Conservation (phyloP, 768 basidiomycete genomes). For the Hericium erinaceus region DNA sequence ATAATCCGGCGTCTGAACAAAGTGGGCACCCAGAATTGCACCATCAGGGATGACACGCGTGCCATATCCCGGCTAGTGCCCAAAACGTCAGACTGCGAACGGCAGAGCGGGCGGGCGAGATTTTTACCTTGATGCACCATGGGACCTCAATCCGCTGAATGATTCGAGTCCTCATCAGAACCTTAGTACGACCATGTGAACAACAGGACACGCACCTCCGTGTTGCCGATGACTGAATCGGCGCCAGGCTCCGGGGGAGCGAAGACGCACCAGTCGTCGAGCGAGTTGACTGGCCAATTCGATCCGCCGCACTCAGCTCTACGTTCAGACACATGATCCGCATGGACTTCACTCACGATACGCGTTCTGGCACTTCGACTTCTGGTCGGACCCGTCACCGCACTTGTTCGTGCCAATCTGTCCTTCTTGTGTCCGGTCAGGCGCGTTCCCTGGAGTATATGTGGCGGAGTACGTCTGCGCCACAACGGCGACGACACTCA, state of each 20-base stretch:
- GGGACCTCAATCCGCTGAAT: conserved; percentile 38
- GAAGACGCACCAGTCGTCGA: conserved; percentile 50
- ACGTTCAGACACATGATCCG: neutral
- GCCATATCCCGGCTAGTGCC: conserved; percentile 42
- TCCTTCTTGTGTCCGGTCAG: neutral
- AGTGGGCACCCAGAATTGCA: conserved; percentile 54
- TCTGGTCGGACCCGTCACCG: neutral
- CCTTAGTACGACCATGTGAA: too few relatives aligned
- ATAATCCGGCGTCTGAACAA: conserved; percentile 67
- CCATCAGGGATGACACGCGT: conserved; percentile 65
- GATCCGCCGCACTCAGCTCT: neutral
- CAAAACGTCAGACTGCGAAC: neutral
- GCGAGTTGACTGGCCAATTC: conserved; percentile 38
- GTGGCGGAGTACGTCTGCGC: neutral
- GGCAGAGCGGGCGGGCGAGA: neutral
- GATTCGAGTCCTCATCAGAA: conserved; percentile 29
- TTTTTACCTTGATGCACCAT: conserved; percentile 39
- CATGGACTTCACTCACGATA: neutral
- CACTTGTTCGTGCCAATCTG: neutral
- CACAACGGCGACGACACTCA: neutral
- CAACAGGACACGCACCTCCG: conserved; percentile 35
- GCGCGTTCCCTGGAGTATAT: neutral
- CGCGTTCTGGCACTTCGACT: neutral
- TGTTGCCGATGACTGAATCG: conserved; percentile 46
- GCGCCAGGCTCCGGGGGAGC: conserved; percentile 42